Evolutionary conservation across 108 stramenopile species (phyloP).

Genomic region (Fistulifera pelliculosa): DNA sequence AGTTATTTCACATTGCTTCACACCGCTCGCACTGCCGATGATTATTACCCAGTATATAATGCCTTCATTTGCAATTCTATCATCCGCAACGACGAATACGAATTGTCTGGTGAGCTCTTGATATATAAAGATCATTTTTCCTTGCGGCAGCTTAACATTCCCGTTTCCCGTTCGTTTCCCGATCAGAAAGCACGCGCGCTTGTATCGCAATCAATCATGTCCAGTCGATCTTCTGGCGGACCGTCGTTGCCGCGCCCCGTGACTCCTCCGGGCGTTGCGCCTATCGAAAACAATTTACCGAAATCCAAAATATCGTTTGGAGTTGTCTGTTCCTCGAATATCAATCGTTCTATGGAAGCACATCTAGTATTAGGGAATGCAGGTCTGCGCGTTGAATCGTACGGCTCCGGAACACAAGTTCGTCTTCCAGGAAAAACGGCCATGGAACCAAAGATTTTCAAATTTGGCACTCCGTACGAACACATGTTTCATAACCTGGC

Average conservation of each 20-base stretch:
- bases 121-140: too few relatives aligned
- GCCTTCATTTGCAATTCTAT: too few relatives aligned
- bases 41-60: too few relatives aligned
- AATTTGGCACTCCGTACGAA: slow-evolving; percentile 84
- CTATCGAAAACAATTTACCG: slow-evolving; percentile 34
- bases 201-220: too few relatives aligned
- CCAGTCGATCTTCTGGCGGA: slow-evolving; percentile 1
- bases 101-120: too few relatives aligned
- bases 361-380: slow-evolving; percentile 82
- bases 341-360: slow-evolving; percentile 92
- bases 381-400: slow-evolving; percentile 76
- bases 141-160: too few relatives aligned
- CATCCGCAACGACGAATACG: too few relatives aligned
- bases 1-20: too few relatives aligned
- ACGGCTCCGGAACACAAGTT: slow-evolving; percentile 87
- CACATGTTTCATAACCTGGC: slow-evolving; percentile 78
- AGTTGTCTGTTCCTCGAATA: slow-evolving; percentile 85
- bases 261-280: slow-evolving; percentile 73
- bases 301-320: slow-evolving; percentile 71
- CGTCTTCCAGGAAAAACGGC: slow-evolving; percentile 43
- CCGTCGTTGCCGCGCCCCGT: slow-evolving; percentile 60
- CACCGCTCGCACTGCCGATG: too few relatives aligned
- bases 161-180: too few relatives aligned
- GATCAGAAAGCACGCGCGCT: too few relatives aligned
- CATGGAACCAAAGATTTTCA: slow-evolving; percentile 81